Evolutionary conservation across 169 alveolate species (phyloP), one percentile per base, ranked within the genome.

Genomic region (Eimeria necatrix): DNA sequence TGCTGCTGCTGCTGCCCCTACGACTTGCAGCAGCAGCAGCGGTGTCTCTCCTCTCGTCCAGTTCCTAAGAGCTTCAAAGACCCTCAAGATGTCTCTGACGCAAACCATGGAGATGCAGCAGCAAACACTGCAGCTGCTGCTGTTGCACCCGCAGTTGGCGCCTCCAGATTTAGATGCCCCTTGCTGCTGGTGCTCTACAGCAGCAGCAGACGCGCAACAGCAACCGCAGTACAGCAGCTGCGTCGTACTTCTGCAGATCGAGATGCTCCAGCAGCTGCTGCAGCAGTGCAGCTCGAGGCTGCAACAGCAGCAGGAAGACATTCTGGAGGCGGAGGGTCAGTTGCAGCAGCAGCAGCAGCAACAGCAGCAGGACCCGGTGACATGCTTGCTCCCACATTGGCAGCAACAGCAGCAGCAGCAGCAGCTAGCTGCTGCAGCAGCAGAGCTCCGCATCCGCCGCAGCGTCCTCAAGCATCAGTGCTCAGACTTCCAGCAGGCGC

Each of bases 41-140:
- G 91, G 91, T 18, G 91, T 81, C 51, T 81, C 91, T 53, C 91
- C 91, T 26, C n/a, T 81, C 20, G 91, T 81, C 24, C 74, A 81
- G 18, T 81, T 81, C 41, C 60, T 81, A 53, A 18, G 91, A 22
- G 8, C 52, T 3, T 48, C 91, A 3, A 81, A 81, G 56, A 8
- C 74, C 41, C 52, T 81, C n/a, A 81, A 81, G 56, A 24, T 51
- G 56, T 81, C 91, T 4, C 74, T 81, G 22, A 18, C 91, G 14
- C 91, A 41, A 24, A 81, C 91, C 24, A 81, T 81, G 74, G 91
- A 81, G 91, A 48, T 53, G 73, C 91, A 81, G 91, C 91, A 81
- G 74, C 91, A 81, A 53, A 52, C 91, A 46, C 91, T 81, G 91
- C 91, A 81, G 74, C 91, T 81, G 91, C 91, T 81, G 74, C 91